phyloP scores from a whole-genome alignment of 257 asterid species.

The Echites panduratus region DNA sequence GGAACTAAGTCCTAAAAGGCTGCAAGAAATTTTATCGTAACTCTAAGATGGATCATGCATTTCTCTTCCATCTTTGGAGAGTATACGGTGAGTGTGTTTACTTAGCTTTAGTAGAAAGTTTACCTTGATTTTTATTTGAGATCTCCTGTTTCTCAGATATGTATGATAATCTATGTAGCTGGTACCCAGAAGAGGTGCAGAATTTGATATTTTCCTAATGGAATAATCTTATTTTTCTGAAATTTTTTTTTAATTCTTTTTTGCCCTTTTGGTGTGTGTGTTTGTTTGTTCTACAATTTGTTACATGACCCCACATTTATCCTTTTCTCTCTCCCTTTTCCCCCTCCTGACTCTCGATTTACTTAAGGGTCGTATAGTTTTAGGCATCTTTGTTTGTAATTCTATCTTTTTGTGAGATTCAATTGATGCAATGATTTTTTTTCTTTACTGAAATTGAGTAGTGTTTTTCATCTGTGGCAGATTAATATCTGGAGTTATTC shows the following conservation, averaged over 20 bases:
- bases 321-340: neutral
- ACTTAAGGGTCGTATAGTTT: neutral
- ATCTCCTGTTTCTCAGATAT: neutral
- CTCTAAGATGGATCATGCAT: neutral
- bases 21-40: neutral
- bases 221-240: neutral
- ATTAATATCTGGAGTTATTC: conserved; percentile 87
- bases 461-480: conserved; percentile 42
- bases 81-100: neutral
- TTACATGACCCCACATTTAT: neutral
- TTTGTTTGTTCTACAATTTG: neutral
- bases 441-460: neutral
- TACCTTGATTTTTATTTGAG: neutral
- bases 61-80: neutral
- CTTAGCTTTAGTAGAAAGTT: neutral
- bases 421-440: neutral
- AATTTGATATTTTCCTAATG: neutral
- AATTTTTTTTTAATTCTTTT: neutral
- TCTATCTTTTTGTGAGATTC: neutral
- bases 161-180: neutral
- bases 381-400: neutral
- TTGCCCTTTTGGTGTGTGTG: too few relatives aligned
- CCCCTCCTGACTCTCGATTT: neutral
- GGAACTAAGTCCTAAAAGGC: neutral
- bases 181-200: neutral